These are phyloP conservation scores for Macrocybe gigantea DNA, from an alignment of 768 basidiomycete genomes.

Conservation along the genomic window DNA sequence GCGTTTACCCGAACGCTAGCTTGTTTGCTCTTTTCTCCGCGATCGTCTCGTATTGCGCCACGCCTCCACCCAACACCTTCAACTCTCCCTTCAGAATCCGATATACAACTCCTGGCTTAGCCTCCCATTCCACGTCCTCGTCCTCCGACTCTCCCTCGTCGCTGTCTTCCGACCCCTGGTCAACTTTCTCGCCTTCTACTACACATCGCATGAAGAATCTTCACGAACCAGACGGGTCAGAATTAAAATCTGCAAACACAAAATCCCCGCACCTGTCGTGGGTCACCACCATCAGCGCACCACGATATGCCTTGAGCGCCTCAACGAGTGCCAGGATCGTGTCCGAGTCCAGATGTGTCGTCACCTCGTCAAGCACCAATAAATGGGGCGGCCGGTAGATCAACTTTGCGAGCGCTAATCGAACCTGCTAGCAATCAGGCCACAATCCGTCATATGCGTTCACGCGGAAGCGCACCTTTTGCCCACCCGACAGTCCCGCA, in stretches of 20 bases:
- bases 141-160: slow-evolving; percentile 12
- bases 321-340: slow-evolving; percentile 52
- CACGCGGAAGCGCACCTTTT: slow-evolving; percentile 27
- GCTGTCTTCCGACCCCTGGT: slow-evolving; percentile 7
- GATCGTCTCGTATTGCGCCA: slow-evolving; percentile 18
- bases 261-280: slow-evolving; percentile 36
- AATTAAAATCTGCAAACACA: not conserved
- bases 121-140: slow-evolving; percentile 8
- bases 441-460: not conserved
- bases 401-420: slow-evolving; percentile 52
- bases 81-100: slow-evolving; percentile 14
- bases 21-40: slow-evolving; percentile 11
- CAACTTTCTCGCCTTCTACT: slow-evolving; percentile 18
- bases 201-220: slow-evolving; percentile 23
- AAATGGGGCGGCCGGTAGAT: slow-evolving; percentile 50
- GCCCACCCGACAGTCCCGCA: slow-evolving; percentile 47
- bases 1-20: not conserved
- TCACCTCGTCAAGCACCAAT: slow-evolving; percentile 54
- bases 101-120: slow-evolving; percentile 17
- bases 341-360: slow-evolving; percentile 62
- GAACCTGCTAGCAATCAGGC: slow-evolving; percentile 22
- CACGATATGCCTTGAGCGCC: slow-evolving; percentile 44
- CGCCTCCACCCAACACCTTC: slow-evolving; percentile 17
- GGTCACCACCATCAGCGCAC: slow-evolving; percentile 58
- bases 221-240: too few species aligned